phyloP scores from a whole-genome alignment of 495 filamentous ascomycete genomes.

The Xylaria longipes region DNA sequence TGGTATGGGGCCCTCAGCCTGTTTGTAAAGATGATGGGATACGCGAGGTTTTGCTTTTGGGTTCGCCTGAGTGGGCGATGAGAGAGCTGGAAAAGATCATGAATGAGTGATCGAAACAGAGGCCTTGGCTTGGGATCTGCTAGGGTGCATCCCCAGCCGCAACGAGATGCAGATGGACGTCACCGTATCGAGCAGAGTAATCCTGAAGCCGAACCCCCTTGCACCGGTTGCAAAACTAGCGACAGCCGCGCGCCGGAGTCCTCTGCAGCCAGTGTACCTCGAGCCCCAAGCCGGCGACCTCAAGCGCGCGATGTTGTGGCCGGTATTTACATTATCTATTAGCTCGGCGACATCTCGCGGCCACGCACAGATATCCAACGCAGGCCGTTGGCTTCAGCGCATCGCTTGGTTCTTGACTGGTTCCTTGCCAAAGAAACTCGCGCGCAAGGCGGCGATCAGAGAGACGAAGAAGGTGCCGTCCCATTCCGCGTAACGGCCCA shows the following conservation, averaged over 20 bases:
- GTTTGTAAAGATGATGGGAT: neutral
- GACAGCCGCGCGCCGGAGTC: neutral
- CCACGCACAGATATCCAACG: neutral
- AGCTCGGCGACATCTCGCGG: neutral
- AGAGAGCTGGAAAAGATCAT: conserved; percentile 14
- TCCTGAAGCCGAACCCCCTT: neutral
- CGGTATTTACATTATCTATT: neutral
- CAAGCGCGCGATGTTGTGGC: neutral
- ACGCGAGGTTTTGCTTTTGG: neutral
- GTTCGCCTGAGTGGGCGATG: neutral
- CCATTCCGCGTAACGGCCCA: neutral
- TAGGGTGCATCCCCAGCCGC: neutral
- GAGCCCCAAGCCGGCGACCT: neutral
- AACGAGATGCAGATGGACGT: neutral
- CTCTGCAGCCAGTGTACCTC: neutral
- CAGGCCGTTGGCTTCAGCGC: neutral
- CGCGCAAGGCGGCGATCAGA: neutral
- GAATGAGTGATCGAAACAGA: neutral
- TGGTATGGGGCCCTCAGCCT: conserved; percentile 6
- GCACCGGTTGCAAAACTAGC: too few relatives aligned
- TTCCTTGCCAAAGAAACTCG: neutral
- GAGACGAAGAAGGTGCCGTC: neutral
- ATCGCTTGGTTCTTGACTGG: neutral
- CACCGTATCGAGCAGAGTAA: neutral
- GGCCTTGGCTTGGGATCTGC: neutral